A percentile compares a stretch with the other conserved stretches of the same genome.
Conservation (phyloP, 495 filamentous ascomycete genomes). For the Lichenothelia convexa region DNA sequence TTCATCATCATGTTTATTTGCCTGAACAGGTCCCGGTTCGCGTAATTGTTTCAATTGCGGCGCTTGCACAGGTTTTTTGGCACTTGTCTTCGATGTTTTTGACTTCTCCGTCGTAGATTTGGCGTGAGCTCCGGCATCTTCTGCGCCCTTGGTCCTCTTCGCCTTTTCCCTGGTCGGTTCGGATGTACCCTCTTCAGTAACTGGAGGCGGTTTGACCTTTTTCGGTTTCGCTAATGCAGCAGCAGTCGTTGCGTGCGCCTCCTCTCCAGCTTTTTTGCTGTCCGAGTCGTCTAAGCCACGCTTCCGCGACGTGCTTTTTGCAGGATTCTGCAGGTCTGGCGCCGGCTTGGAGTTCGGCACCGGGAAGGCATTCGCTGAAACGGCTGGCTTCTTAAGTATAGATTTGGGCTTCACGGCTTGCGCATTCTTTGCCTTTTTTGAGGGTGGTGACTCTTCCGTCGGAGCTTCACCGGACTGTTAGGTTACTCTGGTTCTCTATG, state of each 20-base stretch:
- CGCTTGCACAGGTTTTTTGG: background rate
- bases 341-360: constrained; percentile 6
- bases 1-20: constrained; percentile 21
- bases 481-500: too few relatives aligned
- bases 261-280: constrained; percentile 12
- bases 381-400: constrained; percentile 8
- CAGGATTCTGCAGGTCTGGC: too few relatives aligned
- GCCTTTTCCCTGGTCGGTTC: background rate
- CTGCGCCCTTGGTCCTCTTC: constrained; percentile 6
- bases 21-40: constrained; percentile 3
- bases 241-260: constrained; percentile 13
- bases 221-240: constrained; percentile 19
- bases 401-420: constrained; percentile 4
- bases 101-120: background rate
- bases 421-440: too few relatives aligned
- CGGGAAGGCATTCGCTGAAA: constrained; percentile 2
- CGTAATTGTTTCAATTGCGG: background rate
- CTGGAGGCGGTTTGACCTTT: constrained; percentile 11
- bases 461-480: too few relatives aligned
- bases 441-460: too few relatives aligned
- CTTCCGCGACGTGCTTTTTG: too few relatives aligned
- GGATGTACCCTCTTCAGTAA: background rate
- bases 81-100: constrained; percentile 2
- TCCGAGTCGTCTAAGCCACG: constrained; percentile 33
- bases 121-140: constrained; percentile 8